Base-by-base conservation (phyloP, 1,284 basidiomycete species). In the Trichosporon sp. region DNA sequence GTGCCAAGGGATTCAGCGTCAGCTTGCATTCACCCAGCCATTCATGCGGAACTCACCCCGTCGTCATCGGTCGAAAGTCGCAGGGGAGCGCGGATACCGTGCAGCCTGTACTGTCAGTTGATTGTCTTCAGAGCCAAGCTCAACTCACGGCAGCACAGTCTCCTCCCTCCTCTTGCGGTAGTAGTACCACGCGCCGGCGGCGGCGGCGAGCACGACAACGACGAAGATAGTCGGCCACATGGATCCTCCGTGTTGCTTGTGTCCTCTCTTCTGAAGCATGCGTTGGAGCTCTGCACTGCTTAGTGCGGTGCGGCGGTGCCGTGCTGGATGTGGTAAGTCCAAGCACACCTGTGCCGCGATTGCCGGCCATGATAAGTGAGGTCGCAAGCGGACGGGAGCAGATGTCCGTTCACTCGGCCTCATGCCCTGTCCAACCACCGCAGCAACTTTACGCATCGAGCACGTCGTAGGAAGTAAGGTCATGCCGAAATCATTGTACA, bases 31-130 rank as follows among this genome's bases (percentile, higher is more conserved):
- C 21, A 11, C 12, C 61, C 6, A 2, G 11, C 38, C 10, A n/a
- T 64, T 3, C 1, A 19, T 43, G 64, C 8, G 4, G 48, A 1
- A 74, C 75, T 48, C 63, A 76, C 75, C 14, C 74, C 75, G 48
- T 76, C 74, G 43, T 73, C 70, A 31, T 76, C 74, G 0, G 68
- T 71, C 6, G 71, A 74, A n/a, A 76, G 69, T 19, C 71, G 66
- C 37, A 56, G 19, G n/a, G 37, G 63, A 40, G 46, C 37, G 31
- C 14, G 38, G 51, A 54, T 54, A 21, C 65, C 38, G 43, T 46
- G 31, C 43, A 65, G 37, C n/a, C 64, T 65, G 40, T 21, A 11
- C 26, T 43, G 38, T 43, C 21, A 43, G 64, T 37, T 46, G 26
- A 35, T 14, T 12, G 11, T 26, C 64, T 4, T 38, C 7, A 38